Conservation (phyloP, 345 rosid genomes). For the Lenwebbia sp. region DNA sequence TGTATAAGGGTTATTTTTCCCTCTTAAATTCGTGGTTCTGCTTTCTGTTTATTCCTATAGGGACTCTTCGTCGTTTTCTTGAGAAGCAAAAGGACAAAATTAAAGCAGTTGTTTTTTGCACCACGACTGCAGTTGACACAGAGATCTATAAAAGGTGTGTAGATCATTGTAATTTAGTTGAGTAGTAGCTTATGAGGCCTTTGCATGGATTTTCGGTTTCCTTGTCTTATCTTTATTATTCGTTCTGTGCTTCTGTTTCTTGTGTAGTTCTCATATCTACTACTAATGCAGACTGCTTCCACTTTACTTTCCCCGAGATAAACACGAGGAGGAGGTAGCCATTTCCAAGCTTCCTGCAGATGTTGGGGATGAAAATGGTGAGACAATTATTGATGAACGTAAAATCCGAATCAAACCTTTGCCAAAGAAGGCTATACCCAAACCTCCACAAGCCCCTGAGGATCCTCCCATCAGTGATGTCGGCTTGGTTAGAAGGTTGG, state of each 20-base stretch:
- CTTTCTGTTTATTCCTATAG: slow-evolving; percentile 23
- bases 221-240: not conserved
- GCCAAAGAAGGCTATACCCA: slow-evolving; percentile 64
- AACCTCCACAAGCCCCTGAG: slow-evolving; percentile 51
- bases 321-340: slow-evolving; percentile 91
- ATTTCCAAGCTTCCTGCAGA: slow-evolving; percentile 95
- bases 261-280: not conserved
- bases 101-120: slow-evolving; percentile 87
- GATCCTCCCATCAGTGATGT: slow-evolving; percentile 77
- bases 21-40: not conserved
- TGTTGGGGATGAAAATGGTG: slow-evolving; percentile 99
- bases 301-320: slow-evolving; percentile 96
- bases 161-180: not conserved
- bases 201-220: not conserved
- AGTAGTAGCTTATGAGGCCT: not conserved
- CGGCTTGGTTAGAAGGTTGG: slow-evolving; percentile 86
- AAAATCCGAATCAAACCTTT: slow-evolving; percentile 89
- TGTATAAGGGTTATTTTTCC: not conserved
- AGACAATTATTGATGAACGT: slow-evolving; percentile 91
- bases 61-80: slow-evolving; percentile 87
- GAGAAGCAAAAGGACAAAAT: slow-evolving; percentile 94
- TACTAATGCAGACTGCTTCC: slow-evolving; percentile 68
- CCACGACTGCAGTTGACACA: slow-evolving; percentile 75
- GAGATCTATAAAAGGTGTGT: slow-evolving; percentile 84
- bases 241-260: not conserved